Evolutionary conservation across 2,329 filamentous ascomycete genomes (phyloP).

Genomic region (Phyllosticta citriasiana): DNA sequence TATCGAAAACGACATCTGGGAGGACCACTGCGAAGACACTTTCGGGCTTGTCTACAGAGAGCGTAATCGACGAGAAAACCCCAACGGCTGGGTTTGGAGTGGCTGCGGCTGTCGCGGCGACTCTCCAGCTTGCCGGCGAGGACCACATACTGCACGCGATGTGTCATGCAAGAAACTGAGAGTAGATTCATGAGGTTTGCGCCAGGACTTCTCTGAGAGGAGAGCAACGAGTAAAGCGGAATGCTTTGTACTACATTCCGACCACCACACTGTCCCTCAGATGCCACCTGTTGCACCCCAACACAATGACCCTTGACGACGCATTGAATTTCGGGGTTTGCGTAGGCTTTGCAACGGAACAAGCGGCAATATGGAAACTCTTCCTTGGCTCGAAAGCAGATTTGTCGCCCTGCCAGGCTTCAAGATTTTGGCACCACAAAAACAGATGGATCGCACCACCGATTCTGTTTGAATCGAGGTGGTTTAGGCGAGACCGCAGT

Average conservation of each 20-base stretch:
- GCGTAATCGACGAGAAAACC: background rate
- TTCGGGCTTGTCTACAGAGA: background rate
- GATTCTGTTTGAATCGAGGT: background rate
- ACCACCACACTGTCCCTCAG: background rate
- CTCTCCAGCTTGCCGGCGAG: background rate
- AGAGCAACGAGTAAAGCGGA: background rate
- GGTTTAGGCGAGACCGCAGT: background rate
- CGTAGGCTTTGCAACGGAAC: background rate
- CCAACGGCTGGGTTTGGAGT: conserved; percentile 6
- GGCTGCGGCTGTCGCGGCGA: conserved; percentile 3
- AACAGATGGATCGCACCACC: background rate
- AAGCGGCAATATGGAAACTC: background rate
- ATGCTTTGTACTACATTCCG: background rate
- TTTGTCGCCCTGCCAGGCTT: background rate
- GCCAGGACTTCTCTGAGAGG: background rate
- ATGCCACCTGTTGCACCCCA: background rate
- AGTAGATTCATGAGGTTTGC: background rate
- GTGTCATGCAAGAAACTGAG: conserved; percentile 5
- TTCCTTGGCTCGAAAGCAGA: background rate
- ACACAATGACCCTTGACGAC: background rate
- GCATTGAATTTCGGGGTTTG: background rate
- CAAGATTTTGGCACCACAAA: background rate
- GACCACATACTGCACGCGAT: conserved; percentile 2
- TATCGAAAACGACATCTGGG: conserved; percentile 1
- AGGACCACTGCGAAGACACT: background rate